Conservation (phyloP, 441 rosid genomes). For the Raphanus hybrid region DNA sequence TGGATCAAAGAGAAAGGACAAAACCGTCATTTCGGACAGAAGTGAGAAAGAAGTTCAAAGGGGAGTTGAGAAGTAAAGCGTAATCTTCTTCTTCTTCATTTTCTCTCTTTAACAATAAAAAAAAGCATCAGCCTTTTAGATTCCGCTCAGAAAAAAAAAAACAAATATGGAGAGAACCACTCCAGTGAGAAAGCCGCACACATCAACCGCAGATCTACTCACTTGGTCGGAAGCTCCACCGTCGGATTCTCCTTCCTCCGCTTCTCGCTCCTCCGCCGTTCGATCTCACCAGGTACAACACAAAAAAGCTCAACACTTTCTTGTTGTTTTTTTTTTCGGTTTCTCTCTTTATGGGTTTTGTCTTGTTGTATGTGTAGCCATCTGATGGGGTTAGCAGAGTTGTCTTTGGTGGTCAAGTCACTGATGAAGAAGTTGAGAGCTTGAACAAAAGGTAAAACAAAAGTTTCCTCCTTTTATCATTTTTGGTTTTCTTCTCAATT, state of each 20-base stretch:
- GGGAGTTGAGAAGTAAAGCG: constrained; percentile 28
- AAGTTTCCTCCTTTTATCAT: constrained; percentile 6
- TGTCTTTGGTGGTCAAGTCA: constrained; percentile 97
- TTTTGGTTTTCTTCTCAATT: not conserved
- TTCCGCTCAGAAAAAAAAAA: not conserved
- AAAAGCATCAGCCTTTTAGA: not conserved
- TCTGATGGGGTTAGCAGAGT: constrained; percentile 96
- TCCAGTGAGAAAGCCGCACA: constrained; percentile 88
- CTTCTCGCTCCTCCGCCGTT: constrained; percentile 64
- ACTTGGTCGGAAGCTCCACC: constrained; percentile 90
- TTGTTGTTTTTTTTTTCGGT: not conserved
- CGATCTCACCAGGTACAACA: constrained; percentile 65
- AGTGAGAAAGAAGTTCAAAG: constrained; percentile 25
- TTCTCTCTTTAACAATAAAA: too few relatives aligned
- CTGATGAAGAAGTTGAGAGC: constrained; percentile 89
- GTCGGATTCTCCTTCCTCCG: constrained; percentile 57
- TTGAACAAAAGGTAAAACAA: constrained; percentile 74
- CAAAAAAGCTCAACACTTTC: not conserved
- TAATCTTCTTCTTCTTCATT: constrained; percentile 8
- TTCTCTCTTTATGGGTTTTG: not conserved
- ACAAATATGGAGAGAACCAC: constrained; percentile 78
- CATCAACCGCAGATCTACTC: constrained; percentile 97
- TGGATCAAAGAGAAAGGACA: constrained; percentile 26
- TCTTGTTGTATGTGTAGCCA: constrained; percentile 54
- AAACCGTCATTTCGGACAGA: constrained; percentile 11